Conservation (phyloP, 352 stramenopile species). For the Phytophthora multivora region DNA sequence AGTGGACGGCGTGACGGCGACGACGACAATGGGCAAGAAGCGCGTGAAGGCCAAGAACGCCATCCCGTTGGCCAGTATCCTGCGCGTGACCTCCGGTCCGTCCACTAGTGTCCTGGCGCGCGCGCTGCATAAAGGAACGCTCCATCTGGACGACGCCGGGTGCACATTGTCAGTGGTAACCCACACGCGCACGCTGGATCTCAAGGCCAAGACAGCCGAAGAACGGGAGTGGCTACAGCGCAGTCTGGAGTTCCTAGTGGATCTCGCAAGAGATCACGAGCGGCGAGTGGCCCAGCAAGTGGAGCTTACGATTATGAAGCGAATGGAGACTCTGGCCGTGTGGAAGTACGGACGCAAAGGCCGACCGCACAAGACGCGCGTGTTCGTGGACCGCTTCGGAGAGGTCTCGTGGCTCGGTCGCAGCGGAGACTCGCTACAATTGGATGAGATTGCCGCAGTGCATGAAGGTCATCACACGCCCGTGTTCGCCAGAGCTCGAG, state of each 20-base stretch:
- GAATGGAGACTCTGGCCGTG: conserved; percentile 70
- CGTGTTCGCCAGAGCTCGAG: conserved; percentile 63
- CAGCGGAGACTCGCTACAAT: conserved; percentile 73
- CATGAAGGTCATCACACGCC: conserved; percentile 60
- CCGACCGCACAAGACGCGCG: conserved; percentile 79
- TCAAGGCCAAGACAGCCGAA: conserved; percentile 66
- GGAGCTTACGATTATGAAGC: conserved; percentile 86
- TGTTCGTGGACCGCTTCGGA: conserved; percentile 83
- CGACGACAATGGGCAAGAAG: conserved; percentile 55
- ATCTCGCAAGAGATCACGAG: conserved; percentile 74
- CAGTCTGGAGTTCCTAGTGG: conserved; percentile 75
- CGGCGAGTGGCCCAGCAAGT: conserved; percentile 77
- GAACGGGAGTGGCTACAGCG: conserved; percentile 82
- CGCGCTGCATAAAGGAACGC: conserved; percentile 73
- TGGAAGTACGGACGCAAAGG: conserved; percentile 84
- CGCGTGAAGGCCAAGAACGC: conserved; percentile 57
- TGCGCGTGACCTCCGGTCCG: conserved; percentile 55
- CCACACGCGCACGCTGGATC: conserved; percentile 71
- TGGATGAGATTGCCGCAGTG: conserved; percentile 74
- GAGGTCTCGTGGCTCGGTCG: conserved; percentile 85
- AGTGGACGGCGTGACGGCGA: conserved; percentile 32
- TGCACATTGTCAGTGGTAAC: conserved; percentile 84
- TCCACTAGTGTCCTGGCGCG: conserved; percentile 69
- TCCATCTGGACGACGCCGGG: conserved; percentile 56
- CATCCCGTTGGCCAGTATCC: conserved; percentile 64